phyloP scores from a whole-genome alignment of 768 basidiomycete genomes.

The Leccinum truebloodii region DNA sequence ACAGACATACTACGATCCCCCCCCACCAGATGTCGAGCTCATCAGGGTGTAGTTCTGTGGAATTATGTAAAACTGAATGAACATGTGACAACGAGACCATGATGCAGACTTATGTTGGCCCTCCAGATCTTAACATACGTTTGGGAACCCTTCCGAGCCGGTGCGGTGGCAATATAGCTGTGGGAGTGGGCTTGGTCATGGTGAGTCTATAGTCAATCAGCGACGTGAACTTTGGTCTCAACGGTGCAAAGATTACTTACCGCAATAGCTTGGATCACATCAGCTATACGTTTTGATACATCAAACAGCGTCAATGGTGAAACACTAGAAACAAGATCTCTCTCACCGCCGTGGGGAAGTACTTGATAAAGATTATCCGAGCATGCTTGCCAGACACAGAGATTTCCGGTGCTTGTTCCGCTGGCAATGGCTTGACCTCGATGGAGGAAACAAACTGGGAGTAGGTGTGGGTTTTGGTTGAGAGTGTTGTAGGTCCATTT shows the following conservation, averaged over 20 bases:
- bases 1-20: neutral
- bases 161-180: neutral
- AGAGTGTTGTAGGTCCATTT: neutral
- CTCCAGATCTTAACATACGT: neutral
- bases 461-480: neutral
- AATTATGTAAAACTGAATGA: neutral
- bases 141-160: neutral
- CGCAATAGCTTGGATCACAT: neutral
- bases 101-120: neutral
- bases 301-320: too few species aligned
- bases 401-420: neutral
- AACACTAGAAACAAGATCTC: neutral
- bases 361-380: neutral
- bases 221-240: neutral
- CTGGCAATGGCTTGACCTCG: neutral
- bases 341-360: neutral
- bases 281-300: neutral
- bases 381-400: neutral
- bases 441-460: neutral
- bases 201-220: neutral
- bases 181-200: neutral
- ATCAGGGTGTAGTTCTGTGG: neutral
- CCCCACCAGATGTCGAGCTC: neutral
- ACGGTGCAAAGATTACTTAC: neutral
- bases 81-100: neutral